Evolutionary conservation across 805 yeast genomes (phyloP), one percentile per base, ranked within the genome.

Genomic region (Lipomyces oligophaga): DNA sequence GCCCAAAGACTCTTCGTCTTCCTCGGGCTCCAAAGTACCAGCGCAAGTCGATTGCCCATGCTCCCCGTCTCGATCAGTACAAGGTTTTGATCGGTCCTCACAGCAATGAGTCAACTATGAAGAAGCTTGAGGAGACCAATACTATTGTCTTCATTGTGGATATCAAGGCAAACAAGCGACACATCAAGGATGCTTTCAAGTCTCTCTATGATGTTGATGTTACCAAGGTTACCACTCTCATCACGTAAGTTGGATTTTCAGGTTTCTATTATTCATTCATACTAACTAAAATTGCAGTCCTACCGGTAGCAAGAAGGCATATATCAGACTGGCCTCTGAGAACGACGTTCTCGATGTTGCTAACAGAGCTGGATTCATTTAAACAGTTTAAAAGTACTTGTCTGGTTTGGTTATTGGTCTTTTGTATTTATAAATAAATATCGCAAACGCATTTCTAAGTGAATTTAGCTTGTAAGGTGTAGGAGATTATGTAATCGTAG

Each of bases 301-400:
- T 73, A 89, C 93, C 76, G 98, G 98, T 76, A 85, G 97, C 79
- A 93, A 93, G 87, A 93, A 93, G 83, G 98, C 98, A 72, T 93
- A 84, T 82, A 90, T 93, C 72, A 87, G 95, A 80, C 85, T 93
- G 74, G 87, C 97, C 70, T 90, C 96, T 73, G 98, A 93, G 77
- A 85, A 82, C 81, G 98, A 93, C 78, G 97, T 97, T 75, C 85
- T 93, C 73, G 98, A 93, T 75, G 88, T 93, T 75, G 98, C 98
- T 73, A 89, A 89, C 95, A 87, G 93, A 79, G 93, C 90, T 72
- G 98, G 98, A 78, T 50, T 50, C 46, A 50, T 50, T 37, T 50
- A 37, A 47, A 43, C n/a, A 38, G 36, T 38, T 22, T 11, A 35
- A 13, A 15, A 13, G 7, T n/a, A n/a, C n/a, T 21, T 20, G 6